Evolutionary conservation across 345 rosid genomes (phyloP).

Genomic region (Laguncularia racemosa): DNA sequence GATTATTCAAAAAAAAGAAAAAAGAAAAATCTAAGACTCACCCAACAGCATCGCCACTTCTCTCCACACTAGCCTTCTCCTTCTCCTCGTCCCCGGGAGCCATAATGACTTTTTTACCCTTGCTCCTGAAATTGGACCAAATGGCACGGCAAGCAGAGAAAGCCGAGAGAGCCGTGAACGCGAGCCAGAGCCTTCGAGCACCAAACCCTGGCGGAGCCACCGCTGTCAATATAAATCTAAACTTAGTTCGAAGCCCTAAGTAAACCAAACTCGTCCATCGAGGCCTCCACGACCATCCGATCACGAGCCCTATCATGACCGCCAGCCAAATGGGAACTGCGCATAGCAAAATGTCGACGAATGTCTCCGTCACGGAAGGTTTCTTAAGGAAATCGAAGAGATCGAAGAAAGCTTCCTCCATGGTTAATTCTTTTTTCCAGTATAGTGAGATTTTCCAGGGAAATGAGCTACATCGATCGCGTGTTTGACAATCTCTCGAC

Average conservation of each 20-base stretch:
- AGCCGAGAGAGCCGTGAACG: slow-evolving; percentile 70
- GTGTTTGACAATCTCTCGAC: too few relatives aligned
- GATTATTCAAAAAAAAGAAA: too few relatives aligned
- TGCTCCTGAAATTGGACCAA: slow-evolving; percentile 39
- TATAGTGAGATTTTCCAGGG: too few relatives aligned
- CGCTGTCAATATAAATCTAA: slow-evolving; percentile 56
- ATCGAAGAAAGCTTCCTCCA: slow-evolving; percentile 54
- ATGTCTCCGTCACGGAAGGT: slow-evolving; percentile 61
- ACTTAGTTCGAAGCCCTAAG: slow-evolving; percentile 60
- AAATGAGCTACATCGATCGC: too few relatives aligned
- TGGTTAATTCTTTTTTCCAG: slow-evolving; percentile 5
- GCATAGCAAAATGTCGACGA: slow-evolving; percentile 75
- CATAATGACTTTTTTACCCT: slow-evolving; percentile 9
- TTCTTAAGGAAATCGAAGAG: slow-evolving; percentile 44
- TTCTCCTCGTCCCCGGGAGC: not conserved
- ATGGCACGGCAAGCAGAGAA: slow-evolving; percentile 64
- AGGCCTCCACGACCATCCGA: slow-evolving; percentile 93
- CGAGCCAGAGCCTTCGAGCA: slow-evolving; percentile 81
- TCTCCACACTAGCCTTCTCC: too few relatives aligned
- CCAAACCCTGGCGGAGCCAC: slow-evolving; percentile 74
- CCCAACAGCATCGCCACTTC: too few relatives aligned
- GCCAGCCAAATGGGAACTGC: slow-evolving; percentile 89
- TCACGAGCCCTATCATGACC: slow-evolving; percentile 76
- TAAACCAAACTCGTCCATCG: slow-evolving; percentile 71
- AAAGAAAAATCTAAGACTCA: too few relatives aligned